Evolutionary conservation across 208 protist species (phyloP).

Genomic region (Acanthamoeba triangularis): DNA sequence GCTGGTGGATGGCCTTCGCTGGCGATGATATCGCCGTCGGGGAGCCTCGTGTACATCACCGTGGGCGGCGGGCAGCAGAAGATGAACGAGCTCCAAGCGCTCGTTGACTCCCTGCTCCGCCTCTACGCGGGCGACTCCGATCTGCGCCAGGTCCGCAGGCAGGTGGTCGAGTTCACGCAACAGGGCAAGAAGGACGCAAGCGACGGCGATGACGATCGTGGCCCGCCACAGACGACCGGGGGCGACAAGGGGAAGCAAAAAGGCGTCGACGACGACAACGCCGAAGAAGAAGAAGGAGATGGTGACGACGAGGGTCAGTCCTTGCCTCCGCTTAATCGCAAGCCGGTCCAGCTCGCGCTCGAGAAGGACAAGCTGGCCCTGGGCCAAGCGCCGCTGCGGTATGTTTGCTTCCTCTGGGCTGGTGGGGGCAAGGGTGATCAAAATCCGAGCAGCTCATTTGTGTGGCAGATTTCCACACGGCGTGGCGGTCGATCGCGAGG

Average conservation of each 20-base stretch:
- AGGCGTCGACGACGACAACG: not conserved
- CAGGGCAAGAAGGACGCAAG: not conserved
- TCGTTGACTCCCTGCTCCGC: not conserved
- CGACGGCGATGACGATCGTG: not conserved
- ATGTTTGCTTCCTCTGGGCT: not conserved
- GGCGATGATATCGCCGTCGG: not conserved
- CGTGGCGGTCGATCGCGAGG: not conserved
- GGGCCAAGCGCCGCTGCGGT: not conserved
- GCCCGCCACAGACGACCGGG: not conserved
- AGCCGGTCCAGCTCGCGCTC: not conserved
- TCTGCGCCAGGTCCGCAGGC: not conserved
- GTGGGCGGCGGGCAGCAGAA: not conserved
- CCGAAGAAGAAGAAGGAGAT: not conserved
- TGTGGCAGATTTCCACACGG: not conserved
- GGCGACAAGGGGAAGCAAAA: not conserved
- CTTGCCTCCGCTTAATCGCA: not conserved
- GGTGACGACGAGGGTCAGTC: not conserved
- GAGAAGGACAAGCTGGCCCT: conserved; percentile 16
- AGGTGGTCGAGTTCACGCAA: not conserved
- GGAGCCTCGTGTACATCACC: not conserved
- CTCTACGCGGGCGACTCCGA: not conserved
- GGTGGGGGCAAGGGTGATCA: too few relatives aligned
- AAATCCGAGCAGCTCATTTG: not conserved
- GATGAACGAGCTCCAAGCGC: not conserved
- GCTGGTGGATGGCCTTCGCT: not conserved